Conservation (phyloP, 1,284 basidiomycete species). For the Veloporphyrellus conicus region DNA sequence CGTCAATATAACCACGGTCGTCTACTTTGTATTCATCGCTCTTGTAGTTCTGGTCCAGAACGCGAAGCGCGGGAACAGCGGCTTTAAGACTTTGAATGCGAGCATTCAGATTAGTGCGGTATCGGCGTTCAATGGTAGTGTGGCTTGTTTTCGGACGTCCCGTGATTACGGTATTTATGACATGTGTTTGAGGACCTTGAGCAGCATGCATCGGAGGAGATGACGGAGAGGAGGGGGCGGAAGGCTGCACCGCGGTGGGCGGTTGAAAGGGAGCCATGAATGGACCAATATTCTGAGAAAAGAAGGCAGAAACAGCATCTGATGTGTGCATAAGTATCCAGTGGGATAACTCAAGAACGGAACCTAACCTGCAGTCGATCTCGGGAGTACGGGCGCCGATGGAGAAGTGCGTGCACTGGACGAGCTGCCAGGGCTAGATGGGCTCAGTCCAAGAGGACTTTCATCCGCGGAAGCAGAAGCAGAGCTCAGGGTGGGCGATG, state of each 20-base stretch:
- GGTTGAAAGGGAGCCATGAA: slow-evolving; percentile 30
- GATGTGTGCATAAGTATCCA: slow-evolving; percentile 4
- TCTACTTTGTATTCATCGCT: slow-evolving; percentile 56
- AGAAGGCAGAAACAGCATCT: slow-evolving; percentile 19
- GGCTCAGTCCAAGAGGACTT: slow-evolving; percentile 17
- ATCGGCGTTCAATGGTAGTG: slow-evolving; percentile 86
- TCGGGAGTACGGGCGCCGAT: slow-evolving; percentile 1
- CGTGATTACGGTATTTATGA: slow-evolving; percentile 26
- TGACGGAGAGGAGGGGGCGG: slow-evolving; percentile 33
- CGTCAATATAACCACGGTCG: slow-evolving; percentile 72
- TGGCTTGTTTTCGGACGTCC: slow-evolving; percentile 79
- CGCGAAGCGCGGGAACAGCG: slow-evolving; percentile 78
- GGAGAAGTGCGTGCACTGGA: slow-evolving; percentile 22
- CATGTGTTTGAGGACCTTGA: slow-evolving; percentile 25
- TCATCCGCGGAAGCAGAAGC: slow-evolving; percentile 32
- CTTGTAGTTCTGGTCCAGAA: slow-evolving; percentile 57
- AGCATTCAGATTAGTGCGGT: slow-evolving; percentile 87
- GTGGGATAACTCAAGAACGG: background rate
- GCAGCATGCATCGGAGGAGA: slow-evolving; percentile 33
- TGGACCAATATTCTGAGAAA: slow-evolving; percentile 28
- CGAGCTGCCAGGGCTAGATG: slow-evolving; percentile 23
- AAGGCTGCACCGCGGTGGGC: slow-evolving; percentile 17
- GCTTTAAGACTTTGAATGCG: slow-evolving; percentile 79
- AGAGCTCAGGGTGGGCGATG: slow-evolving; percentile 27
- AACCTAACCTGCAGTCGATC: slow-evolving; percentile 13